phyloP scores from a whole-genome alignment of 2,329 filamentous ascomycete species.

The Leptosphaerulina australis region DNA sequence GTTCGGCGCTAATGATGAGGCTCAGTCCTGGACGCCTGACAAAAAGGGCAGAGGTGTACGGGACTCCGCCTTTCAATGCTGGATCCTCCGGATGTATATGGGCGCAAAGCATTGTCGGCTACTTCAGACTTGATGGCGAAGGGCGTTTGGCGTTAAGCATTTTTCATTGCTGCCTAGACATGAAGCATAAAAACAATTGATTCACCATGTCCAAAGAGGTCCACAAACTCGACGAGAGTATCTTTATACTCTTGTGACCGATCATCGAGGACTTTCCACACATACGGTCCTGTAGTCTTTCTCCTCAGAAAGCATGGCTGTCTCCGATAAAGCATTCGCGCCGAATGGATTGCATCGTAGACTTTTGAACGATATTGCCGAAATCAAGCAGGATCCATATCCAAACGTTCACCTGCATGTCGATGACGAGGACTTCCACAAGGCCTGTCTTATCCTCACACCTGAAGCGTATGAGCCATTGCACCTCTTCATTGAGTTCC shows the following conservation, averaged over 20 bases:
- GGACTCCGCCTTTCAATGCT: slow-evolving; percentile 3
- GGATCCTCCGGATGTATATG: neutral
- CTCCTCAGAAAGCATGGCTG: neutral
- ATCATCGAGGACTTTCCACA: neutral
- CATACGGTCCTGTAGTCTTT: neutral
- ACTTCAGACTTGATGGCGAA: neutral
- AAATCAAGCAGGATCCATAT: slow-evolving; percentile 55
- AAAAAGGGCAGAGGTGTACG: slow-evolving; percentile 1
- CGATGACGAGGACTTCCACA: slow-evolving; percentile 44
- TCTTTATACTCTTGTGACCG: too few species aligned
- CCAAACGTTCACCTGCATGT: slow-evolving; percentile 54
- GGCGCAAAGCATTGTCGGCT: neutral
- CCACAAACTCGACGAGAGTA: slow-evolving; percentile 4
- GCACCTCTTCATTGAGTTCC: slow-evolving; percentile 54
- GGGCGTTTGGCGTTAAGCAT: neutral
- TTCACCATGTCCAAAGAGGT: neutral
- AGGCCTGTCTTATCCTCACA: slow-evolving; percentile 54
- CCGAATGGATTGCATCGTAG: slow-evolving; percentile 7
- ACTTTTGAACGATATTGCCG: slow-evolving; percentile 53
- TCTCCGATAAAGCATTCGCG: neutral
- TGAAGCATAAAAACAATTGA: neutral
- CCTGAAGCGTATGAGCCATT: slow-evolving; percentile 49
- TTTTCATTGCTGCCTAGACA: neutral
- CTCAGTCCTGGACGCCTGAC: neutral
- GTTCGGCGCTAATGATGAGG: neutral